Percentiles rank a stretch among this genome's conserved stretches.
These are phyloP conservation scores for Trichoderma asperelloides DNA, from an alignment of 495 filamentous ascomycete genomes.

Conservation along the genomic window DNA sequence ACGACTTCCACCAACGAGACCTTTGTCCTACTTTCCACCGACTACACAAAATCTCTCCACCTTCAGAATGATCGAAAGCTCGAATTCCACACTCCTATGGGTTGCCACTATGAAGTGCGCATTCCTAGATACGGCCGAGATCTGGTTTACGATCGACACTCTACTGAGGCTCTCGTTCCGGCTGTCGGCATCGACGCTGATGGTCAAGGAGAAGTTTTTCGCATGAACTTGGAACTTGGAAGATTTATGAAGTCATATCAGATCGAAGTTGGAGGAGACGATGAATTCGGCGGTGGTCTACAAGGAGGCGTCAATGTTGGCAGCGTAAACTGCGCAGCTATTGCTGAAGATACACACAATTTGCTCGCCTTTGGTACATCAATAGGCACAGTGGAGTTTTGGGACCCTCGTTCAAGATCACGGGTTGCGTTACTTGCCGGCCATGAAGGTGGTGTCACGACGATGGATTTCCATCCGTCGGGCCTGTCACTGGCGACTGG, in stretches of 20 bases:
- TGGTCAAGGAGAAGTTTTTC: constrained; percentile 82
- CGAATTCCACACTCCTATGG: constrained; percentile 87
- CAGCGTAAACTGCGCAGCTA: constrained; percentile 78
- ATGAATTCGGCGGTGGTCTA: constrained; percentile 61
- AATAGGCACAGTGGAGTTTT: constrained; percentile 91
- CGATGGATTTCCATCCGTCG: constrained; percentile 75
- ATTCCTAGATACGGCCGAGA: constrained; percentile 90
- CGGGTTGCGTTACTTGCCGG: constrained; percentile 66
- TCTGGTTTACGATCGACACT: constrained; percentile 73
- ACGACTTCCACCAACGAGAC: constrained; percentile 90
- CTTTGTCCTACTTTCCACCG: constrained; percentile 82
- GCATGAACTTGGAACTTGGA: constrained; percentile 82
- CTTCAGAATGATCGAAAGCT: constrained; percentile 84
- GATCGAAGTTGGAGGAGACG: constrained; percentile 70
- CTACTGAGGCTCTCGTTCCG: constrained; percentile 78
- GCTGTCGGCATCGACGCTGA: constrained; percentile 79
- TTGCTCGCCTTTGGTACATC: constrained; percentile 93
- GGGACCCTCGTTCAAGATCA: constrained; percentile 76
- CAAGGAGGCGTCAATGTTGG: constrained; percentile 78
- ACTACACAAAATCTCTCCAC: constrained; percentile 92
- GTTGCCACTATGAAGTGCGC: constrained; percentile 78
- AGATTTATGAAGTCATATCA: constrained; percentile 75
- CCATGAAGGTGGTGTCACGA: constrained; percentile 68
- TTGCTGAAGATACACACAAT: constrained; percentile 86
- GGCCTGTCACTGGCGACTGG: constrained; percentile 86